Percentiles rank a stretch among this genome's conserved stretches.
phyloP scores from a whole-genome alignment of 441 rosid genomes.

The Mallotus repandus region DNA sequence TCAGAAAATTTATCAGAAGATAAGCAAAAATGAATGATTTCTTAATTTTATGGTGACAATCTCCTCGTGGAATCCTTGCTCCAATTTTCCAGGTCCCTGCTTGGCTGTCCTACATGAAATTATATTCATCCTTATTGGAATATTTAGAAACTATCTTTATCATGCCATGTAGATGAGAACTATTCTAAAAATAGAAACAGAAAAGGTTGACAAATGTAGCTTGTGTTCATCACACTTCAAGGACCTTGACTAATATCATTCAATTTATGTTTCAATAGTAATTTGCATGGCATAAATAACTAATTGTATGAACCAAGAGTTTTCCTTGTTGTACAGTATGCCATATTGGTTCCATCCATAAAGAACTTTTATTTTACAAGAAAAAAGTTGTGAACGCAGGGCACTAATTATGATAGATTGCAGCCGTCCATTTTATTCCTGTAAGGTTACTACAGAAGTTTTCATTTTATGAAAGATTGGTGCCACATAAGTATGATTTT shows the following conservation, averaged over 20 bases:
- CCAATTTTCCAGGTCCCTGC: not conserved
- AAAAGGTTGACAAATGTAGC: not conserved
- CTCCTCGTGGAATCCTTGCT: not conserved
- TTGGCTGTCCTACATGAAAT: not conserved
- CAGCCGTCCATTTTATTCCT: not conserved
- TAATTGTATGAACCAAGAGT: not conserved
- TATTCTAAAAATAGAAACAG: not conserved
- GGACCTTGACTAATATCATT: not conserved
- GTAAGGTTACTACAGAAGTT: not conserved
- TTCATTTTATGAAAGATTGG: not conserved
- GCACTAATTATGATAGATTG: not conserved
- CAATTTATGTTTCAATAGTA: not conserved
- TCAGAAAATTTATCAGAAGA: not conserved
- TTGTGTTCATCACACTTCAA: not conserved
- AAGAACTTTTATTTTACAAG: not conserved
- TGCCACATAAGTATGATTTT: not conserved
- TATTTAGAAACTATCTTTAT: constrained; percentile 3
- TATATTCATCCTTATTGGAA: constrained; percentile 2
- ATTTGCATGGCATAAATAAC: not conserved
- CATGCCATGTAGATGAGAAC: not conserved
- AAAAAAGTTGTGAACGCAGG: not conserved
- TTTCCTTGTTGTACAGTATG: not conserved
- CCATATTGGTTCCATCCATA: not conserved
- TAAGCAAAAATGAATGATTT: constrained; percentile 6
- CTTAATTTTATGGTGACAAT: constrained; percentile 1